Evolutionary conservation across 2,329 filamentous ascomycete genomes (phyloP).

Genomic region (Fusarium sp.): DNA sequence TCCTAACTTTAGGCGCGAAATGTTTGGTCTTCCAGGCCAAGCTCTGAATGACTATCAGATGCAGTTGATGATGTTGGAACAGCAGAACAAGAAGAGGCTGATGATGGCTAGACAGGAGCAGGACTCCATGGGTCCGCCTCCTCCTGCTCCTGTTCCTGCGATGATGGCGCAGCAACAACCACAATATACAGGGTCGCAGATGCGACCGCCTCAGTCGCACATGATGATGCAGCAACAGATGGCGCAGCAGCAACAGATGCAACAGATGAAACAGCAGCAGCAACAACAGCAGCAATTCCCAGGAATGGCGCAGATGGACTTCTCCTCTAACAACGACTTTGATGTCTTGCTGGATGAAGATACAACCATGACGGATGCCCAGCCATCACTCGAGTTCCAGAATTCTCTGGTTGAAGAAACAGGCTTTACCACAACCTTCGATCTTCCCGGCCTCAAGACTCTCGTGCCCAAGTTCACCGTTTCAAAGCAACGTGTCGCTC

Average conservation of each 20-base stretch:
- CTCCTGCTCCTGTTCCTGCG: background rate
- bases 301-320: background rate
- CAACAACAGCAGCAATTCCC: conserved; percentile 2
- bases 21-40: conserved; percentile 14
- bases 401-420: conserved; percentile 69
- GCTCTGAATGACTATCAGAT: conserved; percentile 76
- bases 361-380: conserved; percentile 52
- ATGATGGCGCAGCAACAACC: background rate
- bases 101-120: conserved; percentile 87
- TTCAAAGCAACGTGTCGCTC: conserved; percentile 70
- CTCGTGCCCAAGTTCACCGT: conserved; percentile 62
- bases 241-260: conserved; percentile 6
- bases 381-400: conserved; percentile 49
- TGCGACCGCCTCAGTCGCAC: conserved; percentile 9
- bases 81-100: conserved; percentile 86
- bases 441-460: conserved; percentile 68
- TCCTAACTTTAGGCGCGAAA: conserved; percentile 1
- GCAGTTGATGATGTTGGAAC: conserved; percentile 87
- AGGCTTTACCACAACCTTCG: conserved; percentile 71
- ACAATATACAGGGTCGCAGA: background rate
- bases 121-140: conserved; percentile 55
- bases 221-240: background rate
- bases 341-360: conserved; percentile 41
- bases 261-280: conserved; percentile 13
- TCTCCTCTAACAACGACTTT: background rate